Conservation (phyloP, 148 eudicot species). For the Fallopia convolvulus region DNA sequence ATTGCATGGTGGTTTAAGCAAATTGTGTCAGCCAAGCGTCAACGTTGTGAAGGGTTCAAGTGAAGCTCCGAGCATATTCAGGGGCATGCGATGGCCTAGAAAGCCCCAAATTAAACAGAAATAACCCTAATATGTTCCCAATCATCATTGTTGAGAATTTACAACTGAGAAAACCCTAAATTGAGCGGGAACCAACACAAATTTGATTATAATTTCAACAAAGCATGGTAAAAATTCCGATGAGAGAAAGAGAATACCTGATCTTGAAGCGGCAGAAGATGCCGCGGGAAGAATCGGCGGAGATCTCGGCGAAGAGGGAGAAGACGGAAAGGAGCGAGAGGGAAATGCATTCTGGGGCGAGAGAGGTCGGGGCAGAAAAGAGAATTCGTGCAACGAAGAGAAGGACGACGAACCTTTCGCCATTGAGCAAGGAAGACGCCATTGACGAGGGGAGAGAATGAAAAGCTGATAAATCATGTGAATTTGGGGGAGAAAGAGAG, state of each 20-base stretch:
- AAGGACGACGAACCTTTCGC: conserved; percentile 77
- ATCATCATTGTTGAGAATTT: not conserved
- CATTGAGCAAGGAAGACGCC: conserved; percentile 54
- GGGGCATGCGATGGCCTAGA: not conserved
- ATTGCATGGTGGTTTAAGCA: not conserved
- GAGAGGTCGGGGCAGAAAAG: conserved; percentile 37
- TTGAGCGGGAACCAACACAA: not conserved
- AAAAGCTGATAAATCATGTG: not conserved
- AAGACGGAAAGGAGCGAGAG: conserved; percentile 40
- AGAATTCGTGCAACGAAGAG: conserved; percentile 36
- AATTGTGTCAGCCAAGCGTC: not conserved
- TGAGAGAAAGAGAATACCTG: conserved; percentile 28
- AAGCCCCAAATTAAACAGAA: not conserved
- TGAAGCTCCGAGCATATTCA: not conserved
- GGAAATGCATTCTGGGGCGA: conserved; percentile 41
- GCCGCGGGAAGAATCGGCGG: conserved; percentile 34
- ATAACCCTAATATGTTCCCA: not conserved
- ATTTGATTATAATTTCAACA: not conserved
- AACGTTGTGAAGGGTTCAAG: not conserved
- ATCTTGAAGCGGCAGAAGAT: conserved; percentile 25
- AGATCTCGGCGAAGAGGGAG: conserved; percentile 56
- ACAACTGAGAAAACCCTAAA: not conserved
- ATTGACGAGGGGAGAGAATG: conserved; percentile 15
- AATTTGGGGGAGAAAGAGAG: not conserved
- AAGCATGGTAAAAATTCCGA: not conserved